Percentiles rank a stretch among this genome's conserved stretches.
phyloP scores from a whole-genome alignment of 495 filamentous ascomycete species.

The Coniosporium apollinis region DNA sequence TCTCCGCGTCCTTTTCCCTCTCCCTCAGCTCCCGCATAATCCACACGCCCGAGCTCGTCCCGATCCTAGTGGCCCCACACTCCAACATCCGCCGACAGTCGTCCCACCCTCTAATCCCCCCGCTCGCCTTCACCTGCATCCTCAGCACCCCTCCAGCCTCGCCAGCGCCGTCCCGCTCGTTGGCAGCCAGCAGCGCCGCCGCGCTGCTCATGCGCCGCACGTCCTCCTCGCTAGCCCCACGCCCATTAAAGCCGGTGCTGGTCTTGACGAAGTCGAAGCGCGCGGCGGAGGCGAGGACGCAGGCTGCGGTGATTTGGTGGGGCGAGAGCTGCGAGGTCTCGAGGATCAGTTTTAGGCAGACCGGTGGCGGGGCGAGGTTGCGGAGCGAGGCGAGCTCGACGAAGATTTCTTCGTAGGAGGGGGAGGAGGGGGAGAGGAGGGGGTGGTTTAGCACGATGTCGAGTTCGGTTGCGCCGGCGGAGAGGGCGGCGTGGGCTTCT shows the following conservation, averaged over 20 bases:
- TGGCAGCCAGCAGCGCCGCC: slow-evolving; percentile 12
- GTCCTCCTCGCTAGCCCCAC: slow-evolving; percentile 36
- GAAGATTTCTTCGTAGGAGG: slow-evolving; percentile 35
- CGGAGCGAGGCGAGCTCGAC: slow-evolving; percentile 39
- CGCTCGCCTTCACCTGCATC: slow-evolving; percentile 49
- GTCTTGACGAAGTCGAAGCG: slow-evolving; percentile 54
- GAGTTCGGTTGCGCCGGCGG: slow-evolving; percentile 42
- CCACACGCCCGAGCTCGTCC: slow-evolving; percentile 40
- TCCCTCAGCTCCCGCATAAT: slow-evolving; percentile 34
- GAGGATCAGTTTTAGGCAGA: slow-evolving; percentile 46
- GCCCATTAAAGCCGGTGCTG: slow-evolving; percentile 49
- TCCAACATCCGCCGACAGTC: slow-evolving; percentile 40
- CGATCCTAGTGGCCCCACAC: slow-evolving; percentile 49
- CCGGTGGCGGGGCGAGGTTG: slow-evolving; percentile 30
- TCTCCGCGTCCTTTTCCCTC: slow-evolving; percentile 6
- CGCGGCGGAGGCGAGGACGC: slow-evolving; percentile 39
- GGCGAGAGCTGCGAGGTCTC: slow-evolving; percentile 42
- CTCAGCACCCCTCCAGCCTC: neutral
- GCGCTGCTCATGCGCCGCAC: slow-evolving; percentile 42
- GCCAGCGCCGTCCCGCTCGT: slow-evolving; percentile 19
- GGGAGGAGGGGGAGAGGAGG: slow-evolving; percentile 23
- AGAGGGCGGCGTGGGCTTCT: slow-evolving; percentile 40
- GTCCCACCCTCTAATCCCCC: slow-evolving; percentile 37
- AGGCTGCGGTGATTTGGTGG: slow-evolving; percentile 41
- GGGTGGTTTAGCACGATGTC: slow-evolving; percentile 52